These are phyloP conservation scores for Globomyces pollinis-pini DNA, from an alignment of 192 early-diverging fungal genomes.

Conservation along the genomic window DNA sequence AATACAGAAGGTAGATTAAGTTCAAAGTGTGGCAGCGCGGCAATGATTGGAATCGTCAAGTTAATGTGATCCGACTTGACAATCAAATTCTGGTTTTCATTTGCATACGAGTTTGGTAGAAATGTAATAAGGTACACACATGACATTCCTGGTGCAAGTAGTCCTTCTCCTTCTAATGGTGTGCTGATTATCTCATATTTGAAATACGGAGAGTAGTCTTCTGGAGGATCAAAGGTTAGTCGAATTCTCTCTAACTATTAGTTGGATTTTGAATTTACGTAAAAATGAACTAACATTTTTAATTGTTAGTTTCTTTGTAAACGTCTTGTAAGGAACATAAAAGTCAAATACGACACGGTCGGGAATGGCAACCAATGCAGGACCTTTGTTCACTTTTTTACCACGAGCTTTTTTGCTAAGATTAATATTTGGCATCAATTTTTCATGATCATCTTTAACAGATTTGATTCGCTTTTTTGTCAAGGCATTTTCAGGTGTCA, in stretches of 20 bases:
- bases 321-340: slow-evolving; percentile 37
- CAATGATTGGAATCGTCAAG: slow-evolving; percentile 26
- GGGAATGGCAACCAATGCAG: not conserved
- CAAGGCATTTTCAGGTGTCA: not conserved
- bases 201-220: slow-evolving; percentile 13
- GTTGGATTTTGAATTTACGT: slow-evolving; percentile 25
- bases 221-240: slow-evolving; percentile 8
- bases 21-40: slow-evolving; percentile 23
- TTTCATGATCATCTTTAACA: not conserved
- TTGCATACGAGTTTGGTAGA: slow-evolving; percentile 30
- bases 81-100: slow-evolving; percentile 27
- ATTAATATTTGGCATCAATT: not conserved
- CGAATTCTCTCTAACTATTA: slow-evolving; percentile 28
- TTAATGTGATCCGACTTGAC: slow-evolving; percentile 41
- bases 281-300: slow-evolving; percentile 34
- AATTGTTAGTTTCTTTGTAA: slow-evolving; percentile 30
- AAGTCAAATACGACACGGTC: slow-evolving; percentile 22
- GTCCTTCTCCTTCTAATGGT: slow-evolving; percentile 26
- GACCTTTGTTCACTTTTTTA: not conserved
- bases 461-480: not conserved
- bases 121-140: slow-evolving; percentile 32
- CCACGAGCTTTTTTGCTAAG: not conserved
- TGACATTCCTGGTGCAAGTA: slow-evolving; percentile 42
- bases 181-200: slow-evolving; percentile 16
- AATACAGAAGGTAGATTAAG: slow-evolving; percentile 33